Evolutionary conservation across 2,329 filamentous ascomycete species (phyloP).

Genomic region (Tolypocladium cylindrosporum): DNA sequence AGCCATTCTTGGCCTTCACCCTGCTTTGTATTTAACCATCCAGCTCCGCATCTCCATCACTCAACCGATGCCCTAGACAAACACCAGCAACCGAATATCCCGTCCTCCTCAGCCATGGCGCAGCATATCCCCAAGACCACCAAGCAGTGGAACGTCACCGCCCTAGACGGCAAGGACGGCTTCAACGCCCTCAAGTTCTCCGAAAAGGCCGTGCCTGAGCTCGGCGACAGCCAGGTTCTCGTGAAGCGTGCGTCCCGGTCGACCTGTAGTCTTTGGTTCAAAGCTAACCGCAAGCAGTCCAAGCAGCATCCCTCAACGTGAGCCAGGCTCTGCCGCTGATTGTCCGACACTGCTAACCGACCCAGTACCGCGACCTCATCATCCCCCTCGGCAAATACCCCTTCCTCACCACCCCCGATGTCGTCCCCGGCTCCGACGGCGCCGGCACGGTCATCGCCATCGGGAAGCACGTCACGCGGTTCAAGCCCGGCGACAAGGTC

Average conservation of each 20-base stretch:
- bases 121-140: constrained; percentile 28
- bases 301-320: constrained; percentile 40
- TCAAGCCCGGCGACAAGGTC: constrained; percentile 43
- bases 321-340: constrained; percentile 1
- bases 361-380: constrained; percentile 40
- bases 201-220: constrained; percentile 45
- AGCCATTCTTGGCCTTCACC: background rate
- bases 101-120: constrained; percentile 9
- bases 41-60: background rate
- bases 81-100: background rate
- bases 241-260: constrained; percentile 38
- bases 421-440: constrained; percentile 42
- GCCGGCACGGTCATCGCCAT: constrained; percentile 43
- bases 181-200: constrained; percentile 51
- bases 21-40: background rate
- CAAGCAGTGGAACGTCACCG: constrained; percentile 45
- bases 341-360: background rate
- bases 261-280: background rate
- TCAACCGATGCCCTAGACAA: background rate
- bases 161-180: constrained; percentile 27
- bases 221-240: constrained; percentile 63
- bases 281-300: constrained; percentile 21
- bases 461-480: constrained; percentile 36
- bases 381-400: constrained; percentile 31
- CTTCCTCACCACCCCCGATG: constrained; percentile 22